A percentile compares a stretch with the other conserved stretches of the same genome.
These are phyloP conservation scores for Carpinus fangiana DNA, from an alignment of 306 rosid genomes.

Conservation along the genomic window DNA sequence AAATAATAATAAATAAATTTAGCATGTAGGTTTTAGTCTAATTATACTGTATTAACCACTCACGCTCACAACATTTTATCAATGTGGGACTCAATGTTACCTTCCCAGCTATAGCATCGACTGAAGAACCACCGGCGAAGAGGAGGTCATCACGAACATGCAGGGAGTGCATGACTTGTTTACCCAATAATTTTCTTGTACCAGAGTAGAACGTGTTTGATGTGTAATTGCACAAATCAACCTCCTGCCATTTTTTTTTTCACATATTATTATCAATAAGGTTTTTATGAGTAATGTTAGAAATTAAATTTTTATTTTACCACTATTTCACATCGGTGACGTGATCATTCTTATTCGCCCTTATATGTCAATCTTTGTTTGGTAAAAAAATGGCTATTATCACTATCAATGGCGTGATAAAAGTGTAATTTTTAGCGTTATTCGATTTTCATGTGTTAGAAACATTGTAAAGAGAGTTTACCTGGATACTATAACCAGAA, in stretches of 20 bases:
- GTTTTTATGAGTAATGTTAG: too few relatives aligned
- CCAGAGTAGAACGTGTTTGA: constrained; percentile 74
- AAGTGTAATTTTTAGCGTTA: too few relatives aligned
- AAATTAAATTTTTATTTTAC: too few relatives aligned
- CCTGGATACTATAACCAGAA: constrained; percentile 84
- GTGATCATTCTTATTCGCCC: too few relatives aligned
- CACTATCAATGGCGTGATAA: too few relatives aligned
- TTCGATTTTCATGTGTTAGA: not conserved
- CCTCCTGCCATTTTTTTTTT: constrained; percentile 60
- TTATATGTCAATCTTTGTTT: too few relatives aligned
- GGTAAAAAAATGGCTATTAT: too few relatives aligned
- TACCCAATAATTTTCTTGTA: constrained; percentile 73
- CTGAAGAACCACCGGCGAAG: constrained; percentile 71
- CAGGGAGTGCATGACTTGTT: constrained; percentile 72
- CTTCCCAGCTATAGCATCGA: constrained; percentile 76
- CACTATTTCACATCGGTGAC: too few relatives aligned
- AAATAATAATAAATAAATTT: not conserved
- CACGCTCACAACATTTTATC: too few relatives aligned
- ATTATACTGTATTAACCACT: too few relatives aligned
- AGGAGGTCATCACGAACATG: constrained; percentile 64
- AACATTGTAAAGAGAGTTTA: constrained; percentile 17
- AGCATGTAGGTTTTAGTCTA: too few relatives aligned
- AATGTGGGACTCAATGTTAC: constrained; percentile 19
- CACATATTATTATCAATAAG: not conserved
- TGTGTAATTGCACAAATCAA: constrained; percentile 59